phyloP scores from a whole-genome alignment of 169 alveolate species.

The Plasmodium billcollinsi region DNA sequence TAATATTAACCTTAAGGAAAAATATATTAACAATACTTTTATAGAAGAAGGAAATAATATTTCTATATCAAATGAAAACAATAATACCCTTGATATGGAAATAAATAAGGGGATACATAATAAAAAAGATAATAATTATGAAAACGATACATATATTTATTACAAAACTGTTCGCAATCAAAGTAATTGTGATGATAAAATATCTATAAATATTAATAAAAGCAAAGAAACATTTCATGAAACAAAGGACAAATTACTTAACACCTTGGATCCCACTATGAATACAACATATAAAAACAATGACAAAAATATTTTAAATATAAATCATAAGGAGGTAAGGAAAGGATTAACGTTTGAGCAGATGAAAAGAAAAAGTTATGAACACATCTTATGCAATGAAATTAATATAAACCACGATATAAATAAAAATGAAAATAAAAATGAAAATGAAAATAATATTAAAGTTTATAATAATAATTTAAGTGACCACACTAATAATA shows the following conservation, averaged over 20 bases:
- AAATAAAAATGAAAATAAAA: not conserved
- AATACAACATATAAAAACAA: not conserved
- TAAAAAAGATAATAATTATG: not conserved
- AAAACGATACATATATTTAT: not conserved
- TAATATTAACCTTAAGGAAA: too few species aligned
- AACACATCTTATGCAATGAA: not conserved
- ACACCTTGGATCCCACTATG: not conserved
- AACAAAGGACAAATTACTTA: not conserved
- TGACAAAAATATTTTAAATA: conserved; percentile 2
- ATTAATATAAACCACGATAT: not conserved
- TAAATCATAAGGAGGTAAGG: conserved; percentile 20
- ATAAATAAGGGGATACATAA: not conserved
- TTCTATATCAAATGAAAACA: too few species aligned
- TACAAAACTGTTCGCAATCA: not conserved
- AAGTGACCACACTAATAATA: too few species aligned
- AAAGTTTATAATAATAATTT: too few species aligned
- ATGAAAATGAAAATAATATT: not conserved
- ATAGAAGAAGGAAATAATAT: too few species aligned
- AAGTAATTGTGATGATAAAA: not conserved
- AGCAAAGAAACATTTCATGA: not conserved
- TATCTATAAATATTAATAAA: conserved; percentile 15
- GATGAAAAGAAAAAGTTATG: conserved; percentile 67
- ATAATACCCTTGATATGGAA: too few species aligned
- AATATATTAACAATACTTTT: too few species aligned
- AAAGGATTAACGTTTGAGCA: conserved; percentile 47